Conservation (phyloP, 1,284 basidiomycete species). For the Cutaneotrichosporon cutaneum region DNA sequence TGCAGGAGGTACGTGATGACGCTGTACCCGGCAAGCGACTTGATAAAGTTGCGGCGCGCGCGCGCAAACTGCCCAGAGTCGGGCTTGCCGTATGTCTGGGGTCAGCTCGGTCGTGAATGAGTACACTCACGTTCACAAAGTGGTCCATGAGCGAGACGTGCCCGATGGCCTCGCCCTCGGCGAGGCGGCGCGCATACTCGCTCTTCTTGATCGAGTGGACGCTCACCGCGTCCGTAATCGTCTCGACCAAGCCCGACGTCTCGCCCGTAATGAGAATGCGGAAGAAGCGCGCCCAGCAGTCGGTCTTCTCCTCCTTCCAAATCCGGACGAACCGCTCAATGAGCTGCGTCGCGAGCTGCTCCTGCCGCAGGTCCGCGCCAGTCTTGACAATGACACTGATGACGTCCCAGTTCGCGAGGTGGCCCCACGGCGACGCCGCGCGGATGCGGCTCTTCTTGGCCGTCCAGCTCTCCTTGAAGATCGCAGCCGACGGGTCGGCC, state of each 20-base stretch:
- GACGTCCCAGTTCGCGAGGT: conserved; percentile 73
- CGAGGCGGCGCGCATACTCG: conserved; percentile 84
- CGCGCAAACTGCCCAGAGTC: conserved; percentile 79
- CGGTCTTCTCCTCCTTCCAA: conserved; percentile 88
- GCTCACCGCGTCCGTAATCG: conserved; percentile 93
- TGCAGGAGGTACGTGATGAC: conserved; percentile 93
- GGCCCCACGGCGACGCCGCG: conserved; percentile 90
- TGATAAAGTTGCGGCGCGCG: conserved; percentile 87
- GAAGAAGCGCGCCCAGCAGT: conserved; percentile 86
- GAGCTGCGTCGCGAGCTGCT: conserved; percentile 94
- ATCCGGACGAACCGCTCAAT: conserved; percentile 91
- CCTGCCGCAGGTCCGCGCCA: conserved; percentile 93
- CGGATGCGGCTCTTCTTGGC: conserved; percentile 94
- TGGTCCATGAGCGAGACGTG: conserved; percentile 87
- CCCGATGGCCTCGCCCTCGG: conserved; percentile 69
- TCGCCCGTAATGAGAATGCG: conserved; percentile 93
- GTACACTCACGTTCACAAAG: conserved; percentile 73
- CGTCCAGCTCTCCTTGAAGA: conserved; percentile 94
- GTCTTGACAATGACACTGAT: conserved; percentile 98
- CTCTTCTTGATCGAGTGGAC: conserved; percentile 99
- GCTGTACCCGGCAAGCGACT: conserved; percentile 92
- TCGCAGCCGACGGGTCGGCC: conserved; percentile 88
- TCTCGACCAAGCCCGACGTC: conserved; percentile 88
- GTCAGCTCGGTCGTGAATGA: not conserved
- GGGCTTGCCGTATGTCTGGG: conserved; percentile 83